These are phyloP conservation scores for Auxenochlorella protothecoides DNA, from an alignment of 139 green algal species.

Conservation along the genomic window DNA sequence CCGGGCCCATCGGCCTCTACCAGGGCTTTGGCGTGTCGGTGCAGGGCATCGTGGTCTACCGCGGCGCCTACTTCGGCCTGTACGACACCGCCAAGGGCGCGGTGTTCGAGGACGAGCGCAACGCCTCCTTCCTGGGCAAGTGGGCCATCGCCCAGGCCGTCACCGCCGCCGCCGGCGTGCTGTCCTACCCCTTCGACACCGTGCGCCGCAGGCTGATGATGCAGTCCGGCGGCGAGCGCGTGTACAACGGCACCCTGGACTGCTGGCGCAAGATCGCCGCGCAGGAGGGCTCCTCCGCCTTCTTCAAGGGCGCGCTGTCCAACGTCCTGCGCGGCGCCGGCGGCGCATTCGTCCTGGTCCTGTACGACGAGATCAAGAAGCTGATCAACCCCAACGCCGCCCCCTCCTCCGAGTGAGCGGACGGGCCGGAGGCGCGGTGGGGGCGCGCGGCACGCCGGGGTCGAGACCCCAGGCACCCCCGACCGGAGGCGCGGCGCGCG, in stretches of 20 bases:
- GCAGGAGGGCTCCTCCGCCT: constrained; percentile 84
- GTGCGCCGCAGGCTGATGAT: constrained; percentile 98
- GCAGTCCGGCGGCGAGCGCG: constrained; percentile 76
- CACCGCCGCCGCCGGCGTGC: constrained; percentile 68
- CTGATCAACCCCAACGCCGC: constrained; percentile 22
- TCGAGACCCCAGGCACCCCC: background rate
- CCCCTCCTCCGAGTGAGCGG: constrained; percentile 3
- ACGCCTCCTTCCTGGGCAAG: constrained; percentile 52
- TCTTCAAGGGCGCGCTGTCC: constrained; percentile 87
- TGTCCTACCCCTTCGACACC: constrained; percentile 98
- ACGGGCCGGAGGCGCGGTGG: too few species aligned
- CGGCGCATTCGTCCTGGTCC: constrained; percentile 52
- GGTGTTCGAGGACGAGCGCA: constrained; percentile 57
- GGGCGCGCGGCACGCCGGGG: too few species aligned
- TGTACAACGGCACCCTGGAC: constrained; percentile 88
- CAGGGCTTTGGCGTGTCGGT: constrained; percentile 89
- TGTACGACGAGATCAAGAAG: constrained; percentile 81
- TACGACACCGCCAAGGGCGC: constrained; percentile 95
- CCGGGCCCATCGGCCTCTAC: constrained; percentile 63
- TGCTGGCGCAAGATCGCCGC: constrained; percentile 84
- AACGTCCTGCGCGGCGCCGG: constrained; percentile 74
- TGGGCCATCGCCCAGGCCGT: constrained; percentile 80
- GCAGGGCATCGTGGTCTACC: constrained; percentile 96
- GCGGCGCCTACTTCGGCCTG: constrained; percentile 96
- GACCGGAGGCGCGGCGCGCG: too few species aligned